phyloP scores from a whole-genome alignment of 1,284 basidiomycete genomes.

The Volvariella surrecta region DNA sequence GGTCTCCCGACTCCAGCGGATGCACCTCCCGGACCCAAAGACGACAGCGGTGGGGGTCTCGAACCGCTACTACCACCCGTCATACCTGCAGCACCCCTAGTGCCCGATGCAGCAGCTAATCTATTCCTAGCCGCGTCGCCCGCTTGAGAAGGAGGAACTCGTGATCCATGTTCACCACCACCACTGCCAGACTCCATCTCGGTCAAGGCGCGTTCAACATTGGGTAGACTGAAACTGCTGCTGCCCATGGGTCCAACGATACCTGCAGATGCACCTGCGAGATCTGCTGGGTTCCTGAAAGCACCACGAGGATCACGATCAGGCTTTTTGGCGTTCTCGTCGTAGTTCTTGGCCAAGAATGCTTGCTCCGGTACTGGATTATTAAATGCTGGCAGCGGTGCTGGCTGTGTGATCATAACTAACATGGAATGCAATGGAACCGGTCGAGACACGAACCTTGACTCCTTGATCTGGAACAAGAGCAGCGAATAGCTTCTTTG shows the following conservation, averaged over 20 bases:
- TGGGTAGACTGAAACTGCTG: constrained; percentile 75
- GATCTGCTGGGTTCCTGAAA: constrained; percentile 67
- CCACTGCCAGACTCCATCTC: constrained; percentile 62
- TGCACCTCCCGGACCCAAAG: constrained; percentile 16
- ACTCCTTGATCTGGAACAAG: constrained; percentile 67
- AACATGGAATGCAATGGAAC: background rate
- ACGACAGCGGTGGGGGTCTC: background rate
- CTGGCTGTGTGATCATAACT: constrained; percentile 32
- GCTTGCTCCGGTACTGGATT: constrained; percentile 76
- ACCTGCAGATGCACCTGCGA: constrained; percentile 42
- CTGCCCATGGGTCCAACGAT: constrained; percentile 87
- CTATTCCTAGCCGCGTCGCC: background rate
- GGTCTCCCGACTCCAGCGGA: constrained; percentile 15
- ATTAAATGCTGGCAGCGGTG: constrained; percentile 66
- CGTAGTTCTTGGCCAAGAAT: constrained; percentile 84
- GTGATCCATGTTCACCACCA: constrained; percentile 21
- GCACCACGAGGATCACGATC: constrained; percentile 83
- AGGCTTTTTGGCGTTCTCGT: constrained; percentile 81
- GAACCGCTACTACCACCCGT: background rate
- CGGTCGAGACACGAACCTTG: constrained; percentile 37
- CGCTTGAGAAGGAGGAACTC: constrained; percentile 14
- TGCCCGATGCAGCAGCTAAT: constrained; percentile 17
- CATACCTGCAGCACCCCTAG: too few relatives aligned
- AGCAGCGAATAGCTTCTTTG: constrained; percentile 46
- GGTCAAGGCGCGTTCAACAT: constrained; percentile 75